A percentile compares a stretch with the other conserved stretches of the same genome.
These are phyloP conservation scores for Salix purpurea DNA, from an alignment of 345 rosid genomes.

Conservation along the genomic window DNA sequence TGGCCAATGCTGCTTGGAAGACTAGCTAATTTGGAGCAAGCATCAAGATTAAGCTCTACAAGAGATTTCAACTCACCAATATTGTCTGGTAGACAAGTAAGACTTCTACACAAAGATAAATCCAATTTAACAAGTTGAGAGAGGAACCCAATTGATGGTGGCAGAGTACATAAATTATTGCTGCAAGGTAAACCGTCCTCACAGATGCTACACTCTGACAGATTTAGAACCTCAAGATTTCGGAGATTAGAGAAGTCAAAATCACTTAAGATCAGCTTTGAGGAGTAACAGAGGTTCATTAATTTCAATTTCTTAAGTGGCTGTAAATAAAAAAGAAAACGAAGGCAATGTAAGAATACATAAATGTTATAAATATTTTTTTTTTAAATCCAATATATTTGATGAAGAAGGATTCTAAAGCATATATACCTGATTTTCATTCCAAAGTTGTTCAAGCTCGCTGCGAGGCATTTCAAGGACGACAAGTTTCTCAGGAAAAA, in stretches of 20 bases:
- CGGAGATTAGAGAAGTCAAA: neutral
- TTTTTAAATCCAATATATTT: no score
- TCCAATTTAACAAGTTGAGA: no score
- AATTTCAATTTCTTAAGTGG: neutral
- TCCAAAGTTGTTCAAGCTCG: neutral
- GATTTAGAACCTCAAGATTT: neutral
- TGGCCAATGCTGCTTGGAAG: no score
- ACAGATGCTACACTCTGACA: no score
- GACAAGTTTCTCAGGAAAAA: neutral
- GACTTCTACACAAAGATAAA: no score
- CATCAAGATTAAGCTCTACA: accelerated
- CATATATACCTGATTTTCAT: neutral
- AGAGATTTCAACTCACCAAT: no score
- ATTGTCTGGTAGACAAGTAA: no score
- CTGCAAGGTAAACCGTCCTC: no score
- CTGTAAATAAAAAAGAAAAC: neutral
- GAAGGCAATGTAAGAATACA: neutral
- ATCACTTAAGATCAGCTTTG: neutral
- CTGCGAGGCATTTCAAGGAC: neutral
- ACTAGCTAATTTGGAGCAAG: no score
- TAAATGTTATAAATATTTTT: no score
- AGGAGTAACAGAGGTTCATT: neutral
- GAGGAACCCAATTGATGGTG: no score
- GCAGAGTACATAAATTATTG: no score
- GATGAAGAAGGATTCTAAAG: neutral